phyloP scores from a whole-genome alignment of 164 flowering plant species.

The Cinnamomum micranthum region DNA sequence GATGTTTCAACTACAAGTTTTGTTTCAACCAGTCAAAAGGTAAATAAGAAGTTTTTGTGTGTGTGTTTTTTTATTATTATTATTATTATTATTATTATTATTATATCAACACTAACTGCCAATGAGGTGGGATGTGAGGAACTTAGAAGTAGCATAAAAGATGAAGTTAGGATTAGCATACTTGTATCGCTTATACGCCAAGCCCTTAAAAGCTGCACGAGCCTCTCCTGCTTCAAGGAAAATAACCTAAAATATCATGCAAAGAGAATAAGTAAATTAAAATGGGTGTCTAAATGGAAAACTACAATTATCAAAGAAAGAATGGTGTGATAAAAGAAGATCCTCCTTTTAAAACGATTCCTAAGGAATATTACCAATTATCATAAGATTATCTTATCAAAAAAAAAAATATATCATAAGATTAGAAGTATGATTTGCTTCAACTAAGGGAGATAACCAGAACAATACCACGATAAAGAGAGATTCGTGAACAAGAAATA shows the following conservation, averaged over 20 bases:
- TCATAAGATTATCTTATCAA: background rate
- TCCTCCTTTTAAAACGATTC: background rate
- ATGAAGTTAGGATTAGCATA: constrained; percentile 29
- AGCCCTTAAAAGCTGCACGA: constrained; percentile 73
- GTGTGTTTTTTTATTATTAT: background rate
- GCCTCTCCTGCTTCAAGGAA: constrained; percentile 92
- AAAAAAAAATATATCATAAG: background rate
- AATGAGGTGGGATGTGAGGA: background rate
- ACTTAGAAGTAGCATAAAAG: constrained; percentile 26
- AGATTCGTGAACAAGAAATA: too few relatives aligned
- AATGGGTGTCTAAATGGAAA: too few relatives aligned
- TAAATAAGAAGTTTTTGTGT: background rate
- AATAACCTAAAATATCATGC: constrained; percentile 45
- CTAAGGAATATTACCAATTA: background rate
- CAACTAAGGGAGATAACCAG: too few relatives aligned
- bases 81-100: too few relatives aligned
- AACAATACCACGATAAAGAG: too few relatives aligned
- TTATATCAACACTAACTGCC: background rate
- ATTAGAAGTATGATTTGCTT: too few relatives aligned
- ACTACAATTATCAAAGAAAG: too few relatives aligned
- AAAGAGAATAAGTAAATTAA: background rate
- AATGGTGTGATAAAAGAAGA: background rate
- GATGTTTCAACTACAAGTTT: background rate
- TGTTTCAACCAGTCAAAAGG: background rate
- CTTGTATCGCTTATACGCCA: constrained; percentile 89